Evolutionary conservation across 306 rosid species (phyloP).

Genomic region (Sicyos baderoa): DNA sequence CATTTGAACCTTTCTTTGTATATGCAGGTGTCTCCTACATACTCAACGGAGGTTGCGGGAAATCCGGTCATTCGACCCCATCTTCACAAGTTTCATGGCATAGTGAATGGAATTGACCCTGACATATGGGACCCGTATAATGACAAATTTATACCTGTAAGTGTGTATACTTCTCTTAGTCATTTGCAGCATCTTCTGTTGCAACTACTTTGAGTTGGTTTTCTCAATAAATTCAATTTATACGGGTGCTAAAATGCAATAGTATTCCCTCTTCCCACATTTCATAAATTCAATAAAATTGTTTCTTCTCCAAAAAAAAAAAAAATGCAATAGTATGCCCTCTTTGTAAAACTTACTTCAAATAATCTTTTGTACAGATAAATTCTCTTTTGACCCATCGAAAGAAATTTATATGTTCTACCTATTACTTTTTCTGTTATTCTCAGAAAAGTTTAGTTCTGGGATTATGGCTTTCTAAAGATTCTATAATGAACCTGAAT

Average conservation of each 20-base stretch:
- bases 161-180: slow-evolving; percentile 22
- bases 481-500: neutral
- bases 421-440: neutral
- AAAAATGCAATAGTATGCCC: no score
- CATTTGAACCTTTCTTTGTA: slow-evolving; percentile 7
- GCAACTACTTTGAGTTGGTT: neutral
- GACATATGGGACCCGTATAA: slow-evolving; percentile 92
- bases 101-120: slow-evolving; percentile 90
- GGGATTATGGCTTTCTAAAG: neutral
- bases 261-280: no score
- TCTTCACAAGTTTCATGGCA: slow-evolving; percentile 86
- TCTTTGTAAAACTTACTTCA: neutral
- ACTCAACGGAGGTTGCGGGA: slow-evolving; percentile 75
- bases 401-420: neutral
- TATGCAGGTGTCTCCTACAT: slow-evolving; percentile 76
- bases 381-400: neutral
- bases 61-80: slow-evolving; percentile 56
- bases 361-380: neutral
- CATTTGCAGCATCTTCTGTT: neutral
- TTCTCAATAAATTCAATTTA: neutral
- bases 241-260: no score
- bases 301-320: no score
- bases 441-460: neutral
- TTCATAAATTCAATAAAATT: no score
- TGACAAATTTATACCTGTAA: slow-evolving; percentile 78